phyloP scores from a whole-genome alignment of 73 alveolate genomes.

The Paramecium octaurelia region DNA sequence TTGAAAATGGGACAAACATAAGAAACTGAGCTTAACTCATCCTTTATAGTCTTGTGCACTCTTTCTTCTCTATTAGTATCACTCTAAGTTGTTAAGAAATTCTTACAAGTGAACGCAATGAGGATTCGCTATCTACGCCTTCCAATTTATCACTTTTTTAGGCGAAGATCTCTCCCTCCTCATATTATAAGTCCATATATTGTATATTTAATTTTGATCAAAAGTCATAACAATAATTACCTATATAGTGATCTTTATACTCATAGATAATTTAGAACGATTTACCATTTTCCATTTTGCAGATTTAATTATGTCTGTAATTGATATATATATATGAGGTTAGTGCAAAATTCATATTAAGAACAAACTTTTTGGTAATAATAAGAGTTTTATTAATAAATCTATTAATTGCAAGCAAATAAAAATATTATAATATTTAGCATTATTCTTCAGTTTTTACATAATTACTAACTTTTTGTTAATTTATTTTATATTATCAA shows the following conservation, averaged over 20 bases:
- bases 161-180: slow-evolving; percentile 4
- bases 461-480: too few relatives aligned
- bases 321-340: neutral
- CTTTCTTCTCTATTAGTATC: neutral
- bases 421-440: neutral
- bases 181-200: neutral
- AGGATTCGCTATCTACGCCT: slow-evolving; percentile 4
- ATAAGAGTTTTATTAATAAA: neutral
- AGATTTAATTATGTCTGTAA: neutral
- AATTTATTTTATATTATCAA: too few relatives aligned
- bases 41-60: neutral
- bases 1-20: neutral
- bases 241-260: neutral
- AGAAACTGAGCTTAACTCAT: neutral
- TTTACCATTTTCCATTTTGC: neutral
- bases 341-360: neutral
- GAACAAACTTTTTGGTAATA: neutral
- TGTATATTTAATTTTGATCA: slow-evolving; percentile 10
- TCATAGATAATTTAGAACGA: neutral
- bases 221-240: neutral
- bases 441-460: neutral
- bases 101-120: slow-evolving; percentile 3
- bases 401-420: neutral
- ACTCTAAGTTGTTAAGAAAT: neutral
- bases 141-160: neutral